A percentile compares a stretch with the other conserved stretches of the same genome.
phyloP scores from a whole-genome alignment of 371 early-diverging fungal genomes.

The Rhizomucor pusillus region DNA sequence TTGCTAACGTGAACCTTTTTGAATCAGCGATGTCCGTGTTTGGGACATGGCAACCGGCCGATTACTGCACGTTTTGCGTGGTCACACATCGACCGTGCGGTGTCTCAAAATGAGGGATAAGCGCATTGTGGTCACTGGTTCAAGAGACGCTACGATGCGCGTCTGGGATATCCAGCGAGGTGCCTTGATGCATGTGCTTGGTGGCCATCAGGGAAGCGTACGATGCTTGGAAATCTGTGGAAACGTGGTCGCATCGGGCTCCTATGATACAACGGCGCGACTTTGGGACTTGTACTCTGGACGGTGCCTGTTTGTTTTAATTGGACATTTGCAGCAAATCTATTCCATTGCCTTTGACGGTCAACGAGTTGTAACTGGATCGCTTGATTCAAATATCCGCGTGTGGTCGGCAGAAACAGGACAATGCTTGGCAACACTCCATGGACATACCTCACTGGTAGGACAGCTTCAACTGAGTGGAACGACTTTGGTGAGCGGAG shows the following conservation, averaged over 20 bases:
- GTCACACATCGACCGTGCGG: constrained; percentile 92
- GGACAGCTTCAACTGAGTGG: constrained; percentile 81
- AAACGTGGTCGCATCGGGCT: constrained; percentile 79
- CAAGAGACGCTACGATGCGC: constrained; percentile 84
- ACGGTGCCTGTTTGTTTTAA: constrained; percentile 61
- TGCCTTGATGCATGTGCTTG: constrained; percentile 54
- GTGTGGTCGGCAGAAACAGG: constrained; percentile 73
- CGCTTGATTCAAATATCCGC: constrained; percentile 71
- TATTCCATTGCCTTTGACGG: constrained; percentile 72
- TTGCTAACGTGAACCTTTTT: constrained; percentile 25
- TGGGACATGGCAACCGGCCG: constrained; percentile 85
- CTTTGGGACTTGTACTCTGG: constrained; percentile 86
- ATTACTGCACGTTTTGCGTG: constrained; percentile 75
- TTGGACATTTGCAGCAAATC: constrained; percentile 67
- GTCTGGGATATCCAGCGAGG: constrained; percentile 81
- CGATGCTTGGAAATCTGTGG: constrained; percentile 81
- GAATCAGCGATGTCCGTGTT: constrained; percentile 72
- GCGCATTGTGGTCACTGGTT: constrained; percentile 80
- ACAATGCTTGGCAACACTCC: constrained; percentile 52
- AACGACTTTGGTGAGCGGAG: constrained; percentile 75
- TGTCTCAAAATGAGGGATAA: constrained; percentile 76
- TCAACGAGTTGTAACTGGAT: constrained; percentile 69
- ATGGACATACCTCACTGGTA: constrained; percentile 85
- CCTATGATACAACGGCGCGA: constrained; percentile 87
- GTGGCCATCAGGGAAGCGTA: constrained; percentile 80